Evolutionary conservation across 176 grass and related monocot genomes (phyloP), one percentile per base, ranked within the genome.

Genomic region (Rhynchospora tenuis): DNA sequence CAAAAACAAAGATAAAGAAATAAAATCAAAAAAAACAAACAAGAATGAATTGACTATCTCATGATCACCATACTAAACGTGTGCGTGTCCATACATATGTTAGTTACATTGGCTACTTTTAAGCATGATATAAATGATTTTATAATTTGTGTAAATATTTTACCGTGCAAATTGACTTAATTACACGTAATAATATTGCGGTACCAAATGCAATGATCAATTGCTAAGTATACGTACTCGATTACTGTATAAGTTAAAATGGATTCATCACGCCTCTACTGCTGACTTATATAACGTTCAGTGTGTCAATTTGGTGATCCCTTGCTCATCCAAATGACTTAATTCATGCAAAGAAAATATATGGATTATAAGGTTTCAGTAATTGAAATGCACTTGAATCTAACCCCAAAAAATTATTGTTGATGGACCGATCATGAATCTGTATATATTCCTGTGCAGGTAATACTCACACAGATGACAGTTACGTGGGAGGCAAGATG

Each of bases 401-500:
- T 16, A 6, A 13, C 22, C 26, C 52, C 26, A 68, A 15, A 4
- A 11, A 84, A 55, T n/a, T 22, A 22, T 9, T 72, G 11, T 43
- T 69, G 60, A 65, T 55, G 6, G 55, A 80, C 14, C 23, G 9
- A 60, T 66, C 12, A 24, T n/a, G n/a, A n/a, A n/a, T n/a, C n/a
- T n/a, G n/a, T 73, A 52, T 50, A 19, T 76, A 16, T 71, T 19
- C 23, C 5, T 64, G 20, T 55, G 4, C 20, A 97, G 94, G 94
- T 15, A 97, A 94, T 83, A 97, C 94, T 15, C 94, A 97, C 83
- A 94, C 87, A 2, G 87, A 88, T 20, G 94, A 97, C 54, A 97
- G 92, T 82, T 90, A 88, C 33, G 90, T 97, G 11, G 94, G 94
- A 31, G 86, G 87, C 90, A 89, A 91, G 88, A 94, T 88, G 38